Percentiles rank a stretch among this genome's conserved stretches.
phyloP scores from a whole-genome alignment of 257 asterid genomes.

The Plantago major region DNA sequence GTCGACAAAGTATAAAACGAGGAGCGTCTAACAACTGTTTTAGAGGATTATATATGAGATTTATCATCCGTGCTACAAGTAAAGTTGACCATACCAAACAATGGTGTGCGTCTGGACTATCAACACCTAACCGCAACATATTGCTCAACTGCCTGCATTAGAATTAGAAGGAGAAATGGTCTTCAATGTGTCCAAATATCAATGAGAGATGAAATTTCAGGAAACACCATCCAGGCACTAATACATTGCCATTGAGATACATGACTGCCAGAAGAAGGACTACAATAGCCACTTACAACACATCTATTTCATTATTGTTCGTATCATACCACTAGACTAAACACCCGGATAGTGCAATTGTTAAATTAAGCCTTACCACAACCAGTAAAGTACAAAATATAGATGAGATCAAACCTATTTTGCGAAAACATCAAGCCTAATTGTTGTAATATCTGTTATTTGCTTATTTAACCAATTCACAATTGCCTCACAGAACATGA shows the following conservation, averaged over 20 bases:
- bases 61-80: neutral
- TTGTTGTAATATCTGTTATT: too few relatives aligned
- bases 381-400: too few relatives aligned
- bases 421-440: too few relatives aligned
- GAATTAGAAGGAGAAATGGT: conserved; percentile 11
- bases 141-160: conserved; percentile 80
- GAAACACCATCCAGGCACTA: conserved; percentile 5
- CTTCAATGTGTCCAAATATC: conserved; percentile 12
- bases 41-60: too few relatives aligned
- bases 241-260: neutral
- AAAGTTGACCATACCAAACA: conserved; percentile 66
- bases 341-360: too few relatives aligned
- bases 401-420: too few relatives aligned
- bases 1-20: too few relatives aligned
- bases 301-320: conserved; percentile 6
- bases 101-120: conserved; percentile 73
- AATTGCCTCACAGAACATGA: too few relatives aligned
- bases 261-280: too few relatives aligned
- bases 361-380: conserved; percentile 17
- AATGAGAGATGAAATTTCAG: conserved; percentile 7
- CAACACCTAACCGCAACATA: conserved; percentile 68
- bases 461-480: too few relatives aligned
- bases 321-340: too few relatives aligned
- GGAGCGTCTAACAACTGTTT: too few relatives aligned
- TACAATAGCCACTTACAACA: conserved; percentile 16